These are phyloP conservation scores for Apiospora arundinis DNA, from an alignment of 2,329 filamentous ascomycete genomes.

Conservation along the genomic window DNA sequence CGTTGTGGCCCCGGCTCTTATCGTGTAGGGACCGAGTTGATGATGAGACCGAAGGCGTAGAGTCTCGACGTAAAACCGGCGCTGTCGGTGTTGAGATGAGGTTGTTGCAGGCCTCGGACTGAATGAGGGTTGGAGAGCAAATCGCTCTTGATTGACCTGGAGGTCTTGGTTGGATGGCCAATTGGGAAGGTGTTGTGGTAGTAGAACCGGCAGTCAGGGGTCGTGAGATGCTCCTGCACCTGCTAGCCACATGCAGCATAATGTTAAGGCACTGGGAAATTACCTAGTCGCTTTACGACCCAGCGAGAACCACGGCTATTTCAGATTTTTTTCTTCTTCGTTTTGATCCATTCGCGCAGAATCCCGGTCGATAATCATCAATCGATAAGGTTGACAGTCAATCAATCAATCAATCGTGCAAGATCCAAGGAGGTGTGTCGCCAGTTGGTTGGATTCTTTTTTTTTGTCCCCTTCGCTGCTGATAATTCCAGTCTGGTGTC, in stretches of 20 bases:
- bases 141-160: conserved; percentile 1
- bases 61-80: background rate
- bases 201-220: conserved; percentile 16
- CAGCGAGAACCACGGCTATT: background rate
- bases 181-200: background rate
- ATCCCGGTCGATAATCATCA: background rate
- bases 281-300: conserved; percentile 15
- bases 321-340: background rate
- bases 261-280: conserved; percentile 18
- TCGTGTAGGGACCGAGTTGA: background rate
- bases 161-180: background rate
- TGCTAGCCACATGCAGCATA: conserved; percentile 18
- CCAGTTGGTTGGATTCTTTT: background rate
- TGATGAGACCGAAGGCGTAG: background rate
- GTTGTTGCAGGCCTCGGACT: background rate
- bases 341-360: background rate
- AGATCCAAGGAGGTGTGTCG: background rate
- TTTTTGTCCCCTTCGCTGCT: background rate
- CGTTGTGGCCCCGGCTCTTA: background rate
- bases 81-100: background rate
- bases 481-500: background rate
- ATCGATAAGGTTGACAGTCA: background rate
- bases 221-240: conserved; percentile 17
- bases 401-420: background rate
- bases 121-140: background rate